phyloP scores from a whole-genome alignment of 2,329 filamentous ascomycete species.

The Cryphonectria carpinicola region DNA sequence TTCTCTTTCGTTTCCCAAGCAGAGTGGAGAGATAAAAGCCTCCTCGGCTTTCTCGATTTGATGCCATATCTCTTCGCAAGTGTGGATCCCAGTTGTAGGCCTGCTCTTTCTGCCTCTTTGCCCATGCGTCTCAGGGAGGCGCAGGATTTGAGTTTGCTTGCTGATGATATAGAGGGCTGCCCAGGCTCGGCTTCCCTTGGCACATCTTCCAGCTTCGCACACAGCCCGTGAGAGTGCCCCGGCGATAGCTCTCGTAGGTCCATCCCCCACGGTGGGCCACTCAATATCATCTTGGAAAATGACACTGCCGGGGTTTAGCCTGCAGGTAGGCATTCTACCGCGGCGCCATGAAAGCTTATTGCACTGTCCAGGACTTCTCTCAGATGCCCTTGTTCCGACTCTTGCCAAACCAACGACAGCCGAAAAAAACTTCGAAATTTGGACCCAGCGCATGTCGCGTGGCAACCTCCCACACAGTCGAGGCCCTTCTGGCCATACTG shows the following conservation, averaged over 20 bases:
- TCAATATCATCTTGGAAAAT: neutral
- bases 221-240: neutral
- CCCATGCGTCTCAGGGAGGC: constrained; percentile 10
- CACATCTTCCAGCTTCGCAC: neutral
- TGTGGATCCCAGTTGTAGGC: constrained; percentile 15
- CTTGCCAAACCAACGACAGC: constrained; percentile 1
- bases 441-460: neutral
- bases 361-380: neutral
- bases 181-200: neutral
- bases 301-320: neutral
- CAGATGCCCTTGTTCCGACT: neutral
- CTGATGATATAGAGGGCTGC: constrained; percentile 6
- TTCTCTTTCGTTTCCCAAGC: too few relatives aligned
- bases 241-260: neutral
- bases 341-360: neutral
- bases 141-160: constrained; percentile 11
- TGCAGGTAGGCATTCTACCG: neutral
- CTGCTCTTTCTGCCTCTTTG: constrained; percentile 24
- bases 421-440: neutral
- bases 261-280: neutral
- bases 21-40: neutral
- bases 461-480: neutral
- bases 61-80: constrained; percentile 16
- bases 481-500: neutral
- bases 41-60: constrained; percentile 7